Evolutionary conservation across 2,329 filamentous ascomycete genomes (phyloP), one percentile per base, ranked within the genome.

Genomic region (Penicillium sp.): DNA sequence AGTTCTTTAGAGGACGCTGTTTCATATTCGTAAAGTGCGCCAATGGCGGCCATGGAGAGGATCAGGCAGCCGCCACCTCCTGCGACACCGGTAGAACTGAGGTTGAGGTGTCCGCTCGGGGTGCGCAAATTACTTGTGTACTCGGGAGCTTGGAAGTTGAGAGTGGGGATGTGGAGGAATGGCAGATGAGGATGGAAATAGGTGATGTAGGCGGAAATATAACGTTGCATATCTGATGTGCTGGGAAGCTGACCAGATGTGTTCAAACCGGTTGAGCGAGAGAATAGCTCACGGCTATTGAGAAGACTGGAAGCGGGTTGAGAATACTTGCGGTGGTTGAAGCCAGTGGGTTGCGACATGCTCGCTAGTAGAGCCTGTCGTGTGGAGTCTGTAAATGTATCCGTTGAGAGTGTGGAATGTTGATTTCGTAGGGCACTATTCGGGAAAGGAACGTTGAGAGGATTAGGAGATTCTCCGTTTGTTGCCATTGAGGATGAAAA

Each of bases 111-210:
- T 40, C 71, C 64, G 52, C 75, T 76, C 52, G 81, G 75, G 50
- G 79, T 79, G 63, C 82, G 82, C 52, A 82, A 64, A 43, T 77
- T 78, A 51, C 72, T 80, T 39, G 81, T 77, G 56, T 82, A 82
- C 40, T 85, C 77, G 44, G 86, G 79, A 44, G 87, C 81, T 62
- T 95, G 89, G 72, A 97, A 96, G 37, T 90, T 90, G 54, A 97
- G 76, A 12, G 91, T 95, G 45, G 90, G 85, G 57, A 95, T 82
- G 70, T 97, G 91, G 52, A 95, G 75, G 69, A 97, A 95, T n/a
- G 93, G 91, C 52, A 95, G 72, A 66, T 97, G 91, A 24, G 91
- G 91, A 64, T 96, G 90, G 68, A 95, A 95, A 67, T 88, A 95
- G 55, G 84, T 83, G 61, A 97, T 83, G 71, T 96, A 97, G 50